phyloP scores from a whole-genome alignment of 257 asterid species.

The Jaltomata sinuosa region DNA sequence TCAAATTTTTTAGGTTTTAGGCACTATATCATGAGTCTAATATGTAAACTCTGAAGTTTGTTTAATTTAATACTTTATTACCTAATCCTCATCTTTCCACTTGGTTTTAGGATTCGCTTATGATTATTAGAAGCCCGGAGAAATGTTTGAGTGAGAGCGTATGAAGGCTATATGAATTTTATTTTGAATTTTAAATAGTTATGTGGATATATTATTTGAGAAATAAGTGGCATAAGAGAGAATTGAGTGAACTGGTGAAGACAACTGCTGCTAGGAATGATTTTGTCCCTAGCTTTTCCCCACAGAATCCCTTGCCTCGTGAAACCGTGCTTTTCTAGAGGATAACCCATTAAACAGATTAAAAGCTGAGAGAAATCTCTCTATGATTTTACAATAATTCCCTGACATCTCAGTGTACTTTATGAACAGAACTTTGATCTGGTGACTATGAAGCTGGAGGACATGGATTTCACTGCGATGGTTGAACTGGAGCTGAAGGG shows the following conservation, averaged over 20 bases:
- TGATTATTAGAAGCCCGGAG: neutral
- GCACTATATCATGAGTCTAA: neutral
- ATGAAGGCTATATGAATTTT: neutral
- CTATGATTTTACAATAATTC: neutral
- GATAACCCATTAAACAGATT: neutral
- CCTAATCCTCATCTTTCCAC: neutral
- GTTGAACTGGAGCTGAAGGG: slow-evolving; percentile 49
- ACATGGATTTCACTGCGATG: slow-evolving; percentile 78
- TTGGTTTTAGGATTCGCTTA: neutral
- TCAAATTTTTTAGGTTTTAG: neutral
- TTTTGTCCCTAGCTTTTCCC: neutral
- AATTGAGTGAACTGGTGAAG: neutral
- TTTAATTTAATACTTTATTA: neutral
- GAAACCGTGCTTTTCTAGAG: neutral
- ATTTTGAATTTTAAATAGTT: neutral
- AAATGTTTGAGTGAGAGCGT: neutral
- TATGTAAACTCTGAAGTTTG: neutral
- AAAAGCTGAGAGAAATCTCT: neutral
- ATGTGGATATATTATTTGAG: neutral
- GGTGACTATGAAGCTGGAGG: slow-evolving; percentile 62
- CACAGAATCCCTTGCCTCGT: neutral
- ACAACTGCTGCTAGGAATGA: neutral
- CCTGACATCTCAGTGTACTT: neutral
- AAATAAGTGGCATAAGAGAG: neutral
- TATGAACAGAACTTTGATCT: slow-evolving; percentile 69